Evolutionary conservation across 495 filamentous ascomycete species (phyloP).

Genomic region (Penicillium canariense): DNA sequence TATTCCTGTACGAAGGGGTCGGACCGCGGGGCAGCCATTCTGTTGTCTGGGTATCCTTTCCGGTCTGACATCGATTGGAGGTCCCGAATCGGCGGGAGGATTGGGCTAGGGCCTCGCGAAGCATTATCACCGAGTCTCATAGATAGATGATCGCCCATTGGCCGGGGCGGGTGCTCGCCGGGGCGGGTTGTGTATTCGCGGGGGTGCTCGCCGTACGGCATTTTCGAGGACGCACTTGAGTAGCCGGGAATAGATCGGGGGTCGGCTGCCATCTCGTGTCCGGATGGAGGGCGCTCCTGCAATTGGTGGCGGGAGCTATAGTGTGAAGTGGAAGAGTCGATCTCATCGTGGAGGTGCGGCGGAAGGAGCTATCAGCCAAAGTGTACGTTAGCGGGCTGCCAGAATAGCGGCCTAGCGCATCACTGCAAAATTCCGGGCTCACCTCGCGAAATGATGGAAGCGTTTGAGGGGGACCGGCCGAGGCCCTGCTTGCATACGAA

Average conservation of each 20-base stretch:
- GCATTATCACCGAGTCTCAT: conserved; percentile 19
- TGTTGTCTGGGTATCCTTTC: conserved; percentile 31
- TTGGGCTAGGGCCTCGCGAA: conserved; percentile 39
- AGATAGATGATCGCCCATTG: conserved; percentile 20
- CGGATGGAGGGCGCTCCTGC: conserved; percentile 37
- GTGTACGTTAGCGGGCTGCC: background rate
- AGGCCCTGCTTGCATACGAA: conserved; percentile 40
- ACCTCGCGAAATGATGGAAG: conserved; percentile 50
- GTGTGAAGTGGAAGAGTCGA: conserved; percentile 42
- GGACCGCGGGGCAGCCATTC: conserved; percentile 29
- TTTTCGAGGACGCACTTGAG: conserved; percentile 19
- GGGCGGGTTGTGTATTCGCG: conserved; percentile 32
- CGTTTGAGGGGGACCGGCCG: conserved; percentile 37
- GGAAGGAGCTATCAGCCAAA: conserved; percentile 35
- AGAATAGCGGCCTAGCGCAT: too few relatives aligned
- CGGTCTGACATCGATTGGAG: conserved; percentile 38
- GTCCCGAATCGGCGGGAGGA: conserved; percentile 44
- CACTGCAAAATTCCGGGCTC: conserved; percentile 6
- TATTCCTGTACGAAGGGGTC: conserved; percentile 33
- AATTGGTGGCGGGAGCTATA: conserved; percentile 32
- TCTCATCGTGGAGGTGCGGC: conserved; percentile 47
- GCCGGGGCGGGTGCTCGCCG: conserved; percentile 16
- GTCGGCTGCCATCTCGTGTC: conserved; percentile 34
- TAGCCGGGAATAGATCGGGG: conserved; percentile 30
- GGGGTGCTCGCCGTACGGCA: conserved; percentile 22